These are phyloP conservation scores for Hyaloscypha variabilis DNA, from an alignment of 495 filamentous ascomycete genomes.

Conservation along the genomic window DNA sequence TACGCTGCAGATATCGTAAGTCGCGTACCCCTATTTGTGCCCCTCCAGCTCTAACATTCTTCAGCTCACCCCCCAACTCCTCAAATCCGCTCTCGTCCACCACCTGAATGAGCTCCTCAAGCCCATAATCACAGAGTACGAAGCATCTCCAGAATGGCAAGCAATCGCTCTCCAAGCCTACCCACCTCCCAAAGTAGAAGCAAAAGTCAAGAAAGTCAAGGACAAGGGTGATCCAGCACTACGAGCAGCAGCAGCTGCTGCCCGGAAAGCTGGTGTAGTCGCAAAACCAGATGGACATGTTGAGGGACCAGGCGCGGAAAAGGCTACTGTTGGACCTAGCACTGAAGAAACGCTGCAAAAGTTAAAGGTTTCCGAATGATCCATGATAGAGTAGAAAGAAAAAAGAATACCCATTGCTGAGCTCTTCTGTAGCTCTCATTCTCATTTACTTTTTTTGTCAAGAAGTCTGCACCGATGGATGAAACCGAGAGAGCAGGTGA, in stretches of 20 bases:
- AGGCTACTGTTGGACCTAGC: constrained; percentile 25
- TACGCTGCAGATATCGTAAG: constrained; percentile 79
- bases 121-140: constrained; percentile 74
- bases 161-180: constrained; percentile 81
- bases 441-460: no score
- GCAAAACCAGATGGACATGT: constrained; percentile 30
- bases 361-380: constrained; percentile 19
- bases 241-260: constrained; percentile 20
- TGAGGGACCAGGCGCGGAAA: constrained; percentile 22
- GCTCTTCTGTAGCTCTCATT: no score
- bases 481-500: no score
- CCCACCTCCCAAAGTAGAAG: constrained; percentile 60
- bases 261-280: constrained; percentile 11
- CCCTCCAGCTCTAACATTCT: constrained; percentile 6
- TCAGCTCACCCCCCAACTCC: constrained; percentile 79
- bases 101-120: constrained; percentile 72
- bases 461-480: no score
- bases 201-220: constrained; percentile 77
- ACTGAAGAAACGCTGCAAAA: constrained; percentile 26
- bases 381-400: constrained; percentile 16
- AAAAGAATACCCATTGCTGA: constrained; percentile 11
- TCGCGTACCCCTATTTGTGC: constrained; percentile 20
- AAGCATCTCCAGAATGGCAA: constrained; percentile 77
- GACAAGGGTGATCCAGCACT: constrained; percentile 61
- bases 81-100: constrained; percentile 76